phyloP scores from a whole-genome alignment of 169 alveolate species.

The Eimeria acervulina region DNA sequence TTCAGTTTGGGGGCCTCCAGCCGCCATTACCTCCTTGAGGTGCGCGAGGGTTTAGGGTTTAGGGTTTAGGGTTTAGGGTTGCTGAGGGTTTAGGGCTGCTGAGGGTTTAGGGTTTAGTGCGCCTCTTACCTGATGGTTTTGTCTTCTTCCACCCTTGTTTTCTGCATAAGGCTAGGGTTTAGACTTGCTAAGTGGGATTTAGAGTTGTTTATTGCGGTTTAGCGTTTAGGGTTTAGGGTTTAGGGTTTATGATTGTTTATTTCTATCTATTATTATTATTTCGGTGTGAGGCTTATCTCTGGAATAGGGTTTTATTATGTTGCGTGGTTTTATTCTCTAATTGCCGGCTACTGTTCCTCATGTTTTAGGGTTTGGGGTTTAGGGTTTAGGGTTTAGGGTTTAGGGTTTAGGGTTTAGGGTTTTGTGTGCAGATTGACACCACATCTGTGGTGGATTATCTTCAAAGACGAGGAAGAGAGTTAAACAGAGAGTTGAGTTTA shows the following conservation, averaged over 20 bases:
- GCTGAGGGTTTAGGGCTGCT: too few species aligned
- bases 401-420: background rate
- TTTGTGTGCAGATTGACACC: slow-evolving; percentile 49
- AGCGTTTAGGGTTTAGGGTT: background rate
- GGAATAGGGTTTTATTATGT: too few species aligned
- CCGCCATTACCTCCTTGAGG: slow-evolving; percentile 78
- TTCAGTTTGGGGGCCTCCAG: slow-evolving; percentile 77
- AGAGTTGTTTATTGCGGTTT: too few species aligned
- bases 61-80: slow-evolving; percentile 22
- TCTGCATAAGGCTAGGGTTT: background rate
- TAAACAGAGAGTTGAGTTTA: slow-evolving; percentile 19
- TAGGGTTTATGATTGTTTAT: background rate
- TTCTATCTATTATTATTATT: too few species aligned
- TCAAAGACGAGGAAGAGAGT: slow-evolving; percentile 72
- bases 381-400: slow-evolving; percentile 30
- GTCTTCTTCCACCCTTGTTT: background rate
- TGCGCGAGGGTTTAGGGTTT: slow-evolving; percentile 25
- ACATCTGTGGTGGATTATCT: slow-evolving; percentile 62
- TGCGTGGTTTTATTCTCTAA: too few species aligned
- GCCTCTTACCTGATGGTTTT: background rate
- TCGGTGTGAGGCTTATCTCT: too few species aligned
- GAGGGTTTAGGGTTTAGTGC: too few species aligned
- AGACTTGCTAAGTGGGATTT: too few species aligned
- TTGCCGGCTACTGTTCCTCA: too few species aligned
- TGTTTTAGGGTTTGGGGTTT: too few species aligned